Evolutionary conservation across 768 basidiomycete genomes (phyloP), one percentile per base, ranked within the genome.

Genomic region (Trametes cinnabarina): DNA sequence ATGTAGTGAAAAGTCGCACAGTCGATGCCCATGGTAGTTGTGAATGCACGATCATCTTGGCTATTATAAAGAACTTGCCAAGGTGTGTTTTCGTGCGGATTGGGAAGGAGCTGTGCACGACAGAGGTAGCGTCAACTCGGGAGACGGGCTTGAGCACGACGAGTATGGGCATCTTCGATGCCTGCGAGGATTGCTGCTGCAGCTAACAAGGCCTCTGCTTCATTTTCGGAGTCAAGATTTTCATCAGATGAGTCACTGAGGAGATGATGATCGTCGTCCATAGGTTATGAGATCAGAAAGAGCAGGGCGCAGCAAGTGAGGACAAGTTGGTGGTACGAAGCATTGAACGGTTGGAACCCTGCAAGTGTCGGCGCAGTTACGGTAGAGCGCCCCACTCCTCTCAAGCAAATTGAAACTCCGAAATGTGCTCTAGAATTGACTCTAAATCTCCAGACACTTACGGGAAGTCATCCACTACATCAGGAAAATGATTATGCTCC

Each of bases 1-100:
- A 81, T 66, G 25, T 63, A 62, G 2, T 69, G 4, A 59, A 79
- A 79, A 0, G 75, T 77, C 1, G 14, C 51, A 3, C 72, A 67
- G 72, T 71, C 61, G 14, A 71, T 17, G 1, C 68, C 67, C 69
- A 71, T 69, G 0, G 75, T 81, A 0, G 74, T 79, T 32, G 81
- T 80, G 59, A 72, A 79, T 5, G 74, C 76, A 3, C 72, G 59
- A 52, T 79, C 72, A 57, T 66, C 68, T 10, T 52, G 62, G 37
- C 69, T 71, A 0, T 57, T 49, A 39, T 66, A 74, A 0, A 79
- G 68, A 0, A 26, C 20, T 42, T 73, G 73, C 77, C 75, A 79
- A 9, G 77, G 70, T 28, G 74, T 77, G 22, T 65, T 47, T 2
- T 34, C 2, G 6, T 66, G 58, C 17, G 76, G 75, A 53, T 75